A percentile compares a stretch with the other conserved stretches of the same genome.
phyloP scores from a whole-genome alignment of 2,329 filamentous ascomycete genomes.

The Talaromyces sp. region DNA sequence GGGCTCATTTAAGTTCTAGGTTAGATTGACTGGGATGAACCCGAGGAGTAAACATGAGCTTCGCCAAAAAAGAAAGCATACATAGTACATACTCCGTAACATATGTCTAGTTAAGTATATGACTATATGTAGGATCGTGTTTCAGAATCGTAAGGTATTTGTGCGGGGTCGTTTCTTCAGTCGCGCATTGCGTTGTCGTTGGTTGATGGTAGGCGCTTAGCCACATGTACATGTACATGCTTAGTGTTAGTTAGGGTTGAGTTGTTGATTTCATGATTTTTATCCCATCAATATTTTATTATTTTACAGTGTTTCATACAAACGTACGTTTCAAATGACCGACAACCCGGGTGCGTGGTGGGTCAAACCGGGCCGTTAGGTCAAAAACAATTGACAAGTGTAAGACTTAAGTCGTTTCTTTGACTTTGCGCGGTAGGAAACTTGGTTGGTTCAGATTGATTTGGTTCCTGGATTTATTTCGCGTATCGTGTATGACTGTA shows the following conservation, averaged over 20 bases:
- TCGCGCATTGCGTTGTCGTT: neutral
- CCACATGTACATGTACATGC: neutral
- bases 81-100: neutral
- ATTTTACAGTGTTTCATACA: slow-evolving; percentile 1
- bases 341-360: neutral
- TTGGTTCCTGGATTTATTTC: slow-evolving; percentile 10
- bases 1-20: neutral
- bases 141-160: neutral
- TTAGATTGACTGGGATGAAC: slow-evolving; percentile 7
- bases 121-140: neutral
- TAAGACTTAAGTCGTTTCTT: neutral
- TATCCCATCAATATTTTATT: too few species aligned
- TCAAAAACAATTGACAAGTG: neutral
- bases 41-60: neutral
- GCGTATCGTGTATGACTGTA: neutral
- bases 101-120: too few species aligned
- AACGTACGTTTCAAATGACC: neutral
- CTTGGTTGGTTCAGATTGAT: neutral
- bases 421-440: neutral
- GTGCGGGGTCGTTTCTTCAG: neutral
- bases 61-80: neutral
- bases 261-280: too few species aligned
- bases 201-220: neutral
- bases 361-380: neutral
- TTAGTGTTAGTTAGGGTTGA: neutral